Evolutionary conservation across 176 grass and related monocot species (phyloP), one percentile per base, ranked within the genome.

Genomic region (Melocanna baccifera): DNA sequence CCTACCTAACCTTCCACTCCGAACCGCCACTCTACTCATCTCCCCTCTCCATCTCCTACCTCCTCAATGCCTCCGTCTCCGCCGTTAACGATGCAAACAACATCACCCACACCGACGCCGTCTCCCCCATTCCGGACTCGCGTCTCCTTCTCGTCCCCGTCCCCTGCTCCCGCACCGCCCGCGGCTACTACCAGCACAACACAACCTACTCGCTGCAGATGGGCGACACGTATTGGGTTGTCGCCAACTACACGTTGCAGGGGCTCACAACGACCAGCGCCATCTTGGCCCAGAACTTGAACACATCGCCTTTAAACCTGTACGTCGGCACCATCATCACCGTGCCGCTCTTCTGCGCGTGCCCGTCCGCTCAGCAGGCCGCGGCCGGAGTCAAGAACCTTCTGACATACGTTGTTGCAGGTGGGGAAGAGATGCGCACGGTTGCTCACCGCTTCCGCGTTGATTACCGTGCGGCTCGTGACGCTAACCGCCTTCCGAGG

Each of bases 161-260:
- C 25, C 34, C 86, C 39, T 94, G 92, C 81, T 83, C 74, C 56
- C 94, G 92, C 90, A 47, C 89, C 1, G 37, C 81, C 10, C 34
- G 16, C 1, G 84, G 83, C 0, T 76, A 73, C 81, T 94, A 91
- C 94, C 92, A 97, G 90, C 90, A 97, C 90, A 97, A 89, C 85
- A 22, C 88, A 12, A 75, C 87, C 67, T 86, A 92, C 79, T 52
- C 47, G 3, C 2, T 36, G 34, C 34, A 36, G 34, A 3, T 2
- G 34, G 3, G 34, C 34, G 34, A 36, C 2, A 36, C 3, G 34
- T 2, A 36, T 36, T 36, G 34, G 34, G 2, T 36, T 36, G 30
- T 86, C 56, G 89, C 90, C 77, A 97, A 92, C 88, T n/a, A 83
- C 86, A 97, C 94, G 81, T 36, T 36, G 34, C 34, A 3, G 34